phyloP scores from a whole-genome alignment of 2,329 filamentous ascomycete species.

The Corynespora cassiicola region DNA sequence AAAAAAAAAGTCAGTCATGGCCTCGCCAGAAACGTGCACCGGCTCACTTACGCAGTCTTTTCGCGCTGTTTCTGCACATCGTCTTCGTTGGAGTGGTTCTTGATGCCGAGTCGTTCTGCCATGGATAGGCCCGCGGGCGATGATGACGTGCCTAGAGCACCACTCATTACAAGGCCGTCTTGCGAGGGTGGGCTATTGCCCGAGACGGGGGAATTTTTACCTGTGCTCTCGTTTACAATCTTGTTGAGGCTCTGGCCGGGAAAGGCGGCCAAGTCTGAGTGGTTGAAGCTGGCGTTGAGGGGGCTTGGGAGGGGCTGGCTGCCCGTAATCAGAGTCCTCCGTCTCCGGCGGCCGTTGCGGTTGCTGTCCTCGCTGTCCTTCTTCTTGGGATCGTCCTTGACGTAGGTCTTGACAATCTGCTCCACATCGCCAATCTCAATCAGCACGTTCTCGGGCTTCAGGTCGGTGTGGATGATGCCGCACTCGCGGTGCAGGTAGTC shows the following conservation, averaged over 20 bases:
- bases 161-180: constrained; percentile 61
- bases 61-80: constrained; percentile 78
- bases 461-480: constrained; percentile 96
- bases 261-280: constrained; percentile 70
- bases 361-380: constrained; percentile 85
- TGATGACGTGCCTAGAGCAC: constrained; percentile 58
- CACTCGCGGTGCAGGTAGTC: constrained; percentile 98
- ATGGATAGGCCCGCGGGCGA: constrained; percentile 59
- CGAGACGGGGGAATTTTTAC: constrained; percentile 61
- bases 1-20: constrained; percentile 3
- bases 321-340: constrained; percentile 93
- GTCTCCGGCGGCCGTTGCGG: constrained; percentile 85
- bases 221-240: constrained; percentile 73
- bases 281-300: constrained; percentile 88
- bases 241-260: constrained; percentile 78
- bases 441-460: constrained; percentile 97
- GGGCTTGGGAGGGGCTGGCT: constrained; percentile 96
- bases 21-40: background rate
- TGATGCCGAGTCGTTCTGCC: constrained; percentile 64
- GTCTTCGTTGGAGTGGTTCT: constrained; percentile 58
- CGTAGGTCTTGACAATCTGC: constrained; percentile 95
- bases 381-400: constrained; percentile 75
- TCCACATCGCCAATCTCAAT: constrained; percentile 99
- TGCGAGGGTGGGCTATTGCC: constrained; percentile 48
- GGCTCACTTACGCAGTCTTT: constrained; percentile 92